Evolutionary conservation across 768 basidiomycete genomes (phyloP), one percentile per base, ranked within the genome.

Genomic region (Suillus lakei): DNA sequence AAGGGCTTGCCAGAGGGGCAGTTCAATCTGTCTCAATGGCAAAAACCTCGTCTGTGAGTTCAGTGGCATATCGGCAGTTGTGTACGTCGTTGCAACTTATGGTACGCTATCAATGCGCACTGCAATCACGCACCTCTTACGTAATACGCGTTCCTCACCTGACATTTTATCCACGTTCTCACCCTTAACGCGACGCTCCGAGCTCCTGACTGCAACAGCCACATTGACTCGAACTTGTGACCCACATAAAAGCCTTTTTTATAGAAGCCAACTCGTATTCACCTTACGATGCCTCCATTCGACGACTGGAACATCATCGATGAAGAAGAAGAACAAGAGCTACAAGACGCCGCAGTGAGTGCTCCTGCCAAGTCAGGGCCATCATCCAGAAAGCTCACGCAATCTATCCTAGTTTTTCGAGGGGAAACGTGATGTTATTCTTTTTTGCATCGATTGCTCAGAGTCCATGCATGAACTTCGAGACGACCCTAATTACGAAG

Each of bases 361-460:
- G 39, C 44, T 3, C 62, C n/a, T 48, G 55, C 61, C 41, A 53
- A 58, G 32, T 32, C 16, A 44, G 23, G 56, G 34, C 34, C 54
- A 43, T 58, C 46, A 30, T 23, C 62, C 60, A 46, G 21, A 38
- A 34, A 30, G 28, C 28, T 39, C 58, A 39, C 21, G 3, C 10
- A 1, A 21, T 13, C 5, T 34, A 21, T 4, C 58, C 43, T 64
- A 92, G 91, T 83, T 83, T 65, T 85, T 86, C 67, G 92, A 93
- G 67, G 87, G 87, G 60, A 89, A 90, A 68, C 86, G 86, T 66
- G 95, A 98, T 71, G 92, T 95, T 38, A 91, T 97, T 54, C 78
- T 99, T n/a, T 98, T 98, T 80, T 93, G 92, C 75, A 94, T 99
- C 64, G 96, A 99, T 77, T 95, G 93, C 67, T 97, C 96, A 0